These are phyloP conservation scores for Amauroascus niger DNA, from an alignment of 2,329 filamentous ascomycete species.

Conservation along the genomic window DNA sequence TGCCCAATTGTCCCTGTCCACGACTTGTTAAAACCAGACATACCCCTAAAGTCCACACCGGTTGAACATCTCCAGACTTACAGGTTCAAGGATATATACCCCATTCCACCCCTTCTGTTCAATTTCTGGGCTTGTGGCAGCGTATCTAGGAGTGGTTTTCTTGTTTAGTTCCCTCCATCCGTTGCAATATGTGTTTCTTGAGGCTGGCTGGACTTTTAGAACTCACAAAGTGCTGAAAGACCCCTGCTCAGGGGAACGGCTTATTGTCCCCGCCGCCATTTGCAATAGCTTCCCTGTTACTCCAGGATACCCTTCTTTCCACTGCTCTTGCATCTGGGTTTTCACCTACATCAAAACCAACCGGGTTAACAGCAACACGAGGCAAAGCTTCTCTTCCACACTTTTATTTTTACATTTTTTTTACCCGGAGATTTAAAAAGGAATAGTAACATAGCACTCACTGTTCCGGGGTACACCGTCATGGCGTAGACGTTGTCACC, in stretches of 20 bases:
- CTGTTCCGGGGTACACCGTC: slow-evolving; percentile 36
- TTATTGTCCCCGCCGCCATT: slow-evolving; percentile 27
- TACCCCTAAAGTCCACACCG: no score
- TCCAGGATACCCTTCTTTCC: slow-evolving; percentile 40
- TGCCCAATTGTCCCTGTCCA: slow-evolving; percentile 27
- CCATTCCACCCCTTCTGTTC: slow-evolving; percentile 39
- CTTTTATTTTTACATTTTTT: no score
- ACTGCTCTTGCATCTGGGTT: slow-evolving; percentile 39
- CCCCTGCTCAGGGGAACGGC: slow-evolving; percentile 36
- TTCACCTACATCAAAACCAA: slow-evolving; percentile 33
- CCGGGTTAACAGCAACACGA: not conserved
- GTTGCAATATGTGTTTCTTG: no score
- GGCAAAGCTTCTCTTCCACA: no score
- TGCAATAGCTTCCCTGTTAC: slow-evolving; percentile 34
- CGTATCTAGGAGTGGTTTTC: no score
- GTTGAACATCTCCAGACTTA: slow-evolving; percentile 7
- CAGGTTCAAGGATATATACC: slow-evolving; percentile 35
- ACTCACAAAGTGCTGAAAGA: slow-evolving; percentile 38
- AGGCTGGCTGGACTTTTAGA: not conserved
- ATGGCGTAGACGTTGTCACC: slow-evolving; percentile 35
- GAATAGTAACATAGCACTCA: slow-evolving; percentile 23
- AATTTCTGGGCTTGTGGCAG: slow-evolving; percentile 35
- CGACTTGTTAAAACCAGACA: not conserved
- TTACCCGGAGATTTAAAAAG: no score
- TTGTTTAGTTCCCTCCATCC: no score